Evolutionary conservation across 1,284 basidiomycete species (phyloP).

Genomic region (Tremellales sp.): DNA sequence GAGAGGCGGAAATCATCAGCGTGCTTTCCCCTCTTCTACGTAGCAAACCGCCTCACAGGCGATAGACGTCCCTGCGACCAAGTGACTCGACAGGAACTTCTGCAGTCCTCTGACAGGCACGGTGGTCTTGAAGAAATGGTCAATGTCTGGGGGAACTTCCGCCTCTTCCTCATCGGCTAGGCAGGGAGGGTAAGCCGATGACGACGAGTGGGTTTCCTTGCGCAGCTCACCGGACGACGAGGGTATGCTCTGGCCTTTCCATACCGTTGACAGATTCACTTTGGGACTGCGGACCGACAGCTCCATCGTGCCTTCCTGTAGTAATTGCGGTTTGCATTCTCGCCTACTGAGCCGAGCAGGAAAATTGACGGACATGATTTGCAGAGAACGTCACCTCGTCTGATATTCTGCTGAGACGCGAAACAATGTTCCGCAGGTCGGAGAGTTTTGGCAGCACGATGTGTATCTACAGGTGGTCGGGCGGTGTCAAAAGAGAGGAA

Average conservation of each 20-base stretch:
- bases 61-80: conserved; percentile 79
- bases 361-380: conserved; percentile 28
- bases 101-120: conserved; percentile 71
- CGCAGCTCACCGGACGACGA: conserved; percentile 55
- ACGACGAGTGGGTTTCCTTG: conserved; percentile 1
- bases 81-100: conserved; percentile 77
- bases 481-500: not conserved
- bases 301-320: conserved; percentile 46
- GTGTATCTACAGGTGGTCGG: conserved; percentile 58
- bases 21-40: not conserved
- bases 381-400: conserved; percentile 62
- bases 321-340: conserved; percentile 5
- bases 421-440: conserved; percentile 73
- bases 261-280: conserved; percentile 72
- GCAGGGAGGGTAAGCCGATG: not conserved
- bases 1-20: conserved; percentile 4
- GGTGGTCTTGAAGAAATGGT: conserved; percentile 62
- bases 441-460: conserved; percentile 72
- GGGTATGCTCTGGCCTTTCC: conserved; percentile 70
- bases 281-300: conserved; percentile 66
- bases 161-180: conserved; percentile 30
- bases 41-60: conserved; percentile 58
- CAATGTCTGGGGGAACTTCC: conserved; percentile 52
- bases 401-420: conserved; percentile 68
- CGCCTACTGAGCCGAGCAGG: not conserved